Conservation (phyloP, 768 basidiomycete species). For the Crepidotus variabilis region DNA sequence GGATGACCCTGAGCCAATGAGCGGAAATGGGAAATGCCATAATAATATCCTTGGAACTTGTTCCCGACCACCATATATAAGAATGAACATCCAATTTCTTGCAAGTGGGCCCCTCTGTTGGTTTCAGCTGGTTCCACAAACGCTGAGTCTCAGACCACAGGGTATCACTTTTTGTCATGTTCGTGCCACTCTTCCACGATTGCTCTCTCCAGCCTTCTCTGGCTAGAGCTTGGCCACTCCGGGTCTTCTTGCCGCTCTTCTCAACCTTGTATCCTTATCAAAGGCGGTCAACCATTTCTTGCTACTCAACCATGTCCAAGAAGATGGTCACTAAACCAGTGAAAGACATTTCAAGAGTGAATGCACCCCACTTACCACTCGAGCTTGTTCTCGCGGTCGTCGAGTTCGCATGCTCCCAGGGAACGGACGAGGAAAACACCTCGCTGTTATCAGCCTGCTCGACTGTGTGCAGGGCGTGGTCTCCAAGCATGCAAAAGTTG, state of each 20-base stretch:
- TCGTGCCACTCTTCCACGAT: constrained; percentile 8
- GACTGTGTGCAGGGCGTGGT: constrained; percentile 68
- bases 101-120: not conserved
- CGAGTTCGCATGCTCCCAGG: constrained; percentile 46
- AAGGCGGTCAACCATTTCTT: constrained; percentile 33
- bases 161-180: not conserved
- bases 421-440: constrained; percentile 30
- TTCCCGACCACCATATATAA: constrained; percentile 3
- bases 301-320: constrained; percentile 24
- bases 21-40: not conserved
- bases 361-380: constrained; percentile 41
- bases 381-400: constrained; percentile 64
- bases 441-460: constrained; percentile 49
- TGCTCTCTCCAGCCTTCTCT: constrained; percentile 24
- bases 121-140: constrained; percentile 8
- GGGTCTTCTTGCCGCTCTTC: constrained; percentile 14
- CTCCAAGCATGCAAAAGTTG: constrained; percentile 56
- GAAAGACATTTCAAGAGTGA: constrained; percentile 11
- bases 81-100: not conserved
- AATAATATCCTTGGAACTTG: not conserved
- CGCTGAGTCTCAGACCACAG: not conserved
- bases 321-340: constrained; percentile 19
- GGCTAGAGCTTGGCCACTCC: constrained; percentile 17
- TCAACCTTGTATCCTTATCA: constrained; percentile 21
- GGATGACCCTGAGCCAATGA: not conserved